Conservation (phyloP, 2,329 filamentous ascomycete genomes). For the Chrysosporium queenslandicum region DNA sequence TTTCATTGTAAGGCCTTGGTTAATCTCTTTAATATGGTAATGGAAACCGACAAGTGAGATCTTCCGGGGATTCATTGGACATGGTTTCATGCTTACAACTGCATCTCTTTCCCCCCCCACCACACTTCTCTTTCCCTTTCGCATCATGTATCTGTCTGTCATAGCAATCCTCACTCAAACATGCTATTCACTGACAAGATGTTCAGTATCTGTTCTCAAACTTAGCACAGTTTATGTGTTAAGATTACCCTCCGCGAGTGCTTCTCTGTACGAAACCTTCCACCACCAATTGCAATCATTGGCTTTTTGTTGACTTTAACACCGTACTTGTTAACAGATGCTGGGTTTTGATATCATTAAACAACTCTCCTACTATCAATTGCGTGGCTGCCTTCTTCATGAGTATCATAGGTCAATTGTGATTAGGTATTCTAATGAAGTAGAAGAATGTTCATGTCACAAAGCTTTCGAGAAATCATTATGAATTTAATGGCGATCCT, state of each 20-base stretch:
- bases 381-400: not conserved
- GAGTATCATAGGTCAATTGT: not conserved
- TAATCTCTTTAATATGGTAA: not conserved
- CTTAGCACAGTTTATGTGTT: not conserved
- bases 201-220: not conserved
- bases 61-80: not conserved
- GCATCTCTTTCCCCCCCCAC: not conserved
- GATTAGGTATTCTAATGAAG: not conserved
- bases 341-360: not conserved
- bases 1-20: not conserved
- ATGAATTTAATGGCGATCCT: not conserved
- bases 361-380: not conserved
- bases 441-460: not conserved
- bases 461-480: not conserved
- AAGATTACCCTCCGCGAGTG: too few relatives aligned
- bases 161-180: not conserved
- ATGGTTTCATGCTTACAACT: conserved; percentile 2
- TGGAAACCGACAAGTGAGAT: not conserved
- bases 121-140: not conserved
- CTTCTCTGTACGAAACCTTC: too few relatives aligned
- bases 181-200: not conserved
- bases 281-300: not conserved
- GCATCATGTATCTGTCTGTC: not conserved
- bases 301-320: not conserved
- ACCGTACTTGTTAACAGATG: too few relatives aligned